phyloP scores from a whole-genome alignment of 1,284 basidiomycete species.

The Wolfiporia cocos region DNA sequence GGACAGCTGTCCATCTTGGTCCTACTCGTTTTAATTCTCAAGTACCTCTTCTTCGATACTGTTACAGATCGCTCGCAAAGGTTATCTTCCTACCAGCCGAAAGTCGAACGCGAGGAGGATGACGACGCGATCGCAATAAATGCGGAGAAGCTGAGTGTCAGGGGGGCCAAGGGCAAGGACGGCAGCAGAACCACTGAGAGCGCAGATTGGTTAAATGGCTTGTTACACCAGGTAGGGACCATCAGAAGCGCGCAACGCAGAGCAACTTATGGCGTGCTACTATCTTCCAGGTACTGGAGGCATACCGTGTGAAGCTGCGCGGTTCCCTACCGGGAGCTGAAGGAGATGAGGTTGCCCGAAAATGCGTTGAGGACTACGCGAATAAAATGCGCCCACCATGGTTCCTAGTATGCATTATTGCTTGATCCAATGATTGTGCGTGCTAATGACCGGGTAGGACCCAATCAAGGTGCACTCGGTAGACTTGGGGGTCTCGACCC shows the following conservation, averaged over 20 bases:
- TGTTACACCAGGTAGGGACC: conserved; percentile 57
- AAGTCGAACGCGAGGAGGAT: conserved; percentile 30
- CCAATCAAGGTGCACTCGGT: conserved; percentile 72
- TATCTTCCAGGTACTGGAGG: conserved; percentile 60
- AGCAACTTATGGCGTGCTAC: too few relatives aligned
- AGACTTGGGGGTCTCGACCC: conserved; percentile 65
- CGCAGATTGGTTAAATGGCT: conserved; percentile 70
- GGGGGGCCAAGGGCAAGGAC: conserved; percentile 4
- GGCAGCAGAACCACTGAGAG: conserved; percentile 39
- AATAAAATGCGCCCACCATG: conserved; percentile 63
- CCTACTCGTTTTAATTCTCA: conserved; percentile 65
- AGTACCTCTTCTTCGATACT: conserved; percentile 77
- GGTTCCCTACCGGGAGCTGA: conserved; percentile 53
- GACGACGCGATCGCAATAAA: conserved; percentile 7
- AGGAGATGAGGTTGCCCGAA: conserved; percentile 68
- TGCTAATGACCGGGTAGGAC: conserved; percentile 40
- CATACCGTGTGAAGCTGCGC: conserved; percentile 68
- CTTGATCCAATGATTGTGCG: conserved; percentile 6
- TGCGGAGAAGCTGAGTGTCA: conserved; percentile 2
- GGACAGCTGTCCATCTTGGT: conserved; percentile 75
- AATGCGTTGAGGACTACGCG: conserved; percentile 62
- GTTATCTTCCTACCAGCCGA: conserved; percentile 51
- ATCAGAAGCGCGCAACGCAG: not conserved
- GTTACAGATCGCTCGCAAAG: conserved; percentile 44
- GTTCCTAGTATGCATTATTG: conserved; percentile 48